phyloP scores from a whole-genome alignment of 495 filamentous ascomycete genomes.

The Aspergillus kassunensis region DNA sequence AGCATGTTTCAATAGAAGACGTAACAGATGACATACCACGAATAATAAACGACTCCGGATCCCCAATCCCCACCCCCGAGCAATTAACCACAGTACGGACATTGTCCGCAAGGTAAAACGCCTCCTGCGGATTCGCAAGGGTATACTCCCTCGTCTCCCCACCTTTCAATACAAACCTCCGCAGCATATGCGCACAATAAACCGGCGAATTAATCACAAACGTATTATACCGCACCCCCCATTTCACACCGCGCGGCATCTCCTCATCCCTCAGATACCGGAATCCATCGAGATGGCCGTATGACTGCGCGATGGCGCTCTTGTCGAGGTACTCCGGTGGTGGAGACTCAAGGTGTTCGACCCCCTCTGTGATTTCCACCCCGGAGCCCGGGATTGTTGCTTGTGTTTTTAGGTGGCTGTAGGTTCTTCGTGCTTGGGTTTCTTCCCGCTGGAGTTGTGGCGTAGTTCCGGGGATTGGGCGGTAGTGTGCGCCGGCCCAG shows the following conservation, averaged over 20 bases:
- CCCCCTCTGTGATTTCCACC: conserved; percentile 48
- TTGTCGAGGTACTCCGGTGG: conserved; percentile 39
- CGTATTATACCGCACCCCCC: conserved; percentile 55
- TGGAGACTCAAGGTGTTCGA: conserved; percentile 58
- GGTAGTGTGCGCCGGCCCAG: conserved; percentile 64
- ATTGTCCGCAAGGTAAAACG: conserved; percentile 34
- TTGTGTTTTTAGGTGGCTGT: conserved; percentile 42
- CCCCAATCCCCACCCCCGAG: conserved; percentile 52
- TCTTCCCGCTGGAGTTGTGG: conserved; percentile 44
- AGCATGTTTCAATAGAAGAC: neutral
- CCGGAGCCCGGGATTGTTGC: conserved; percentile 43
- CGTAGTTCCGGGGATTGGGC: conserved; percentile 47
- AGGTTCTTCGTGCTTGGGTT: conserved; percentile 48
- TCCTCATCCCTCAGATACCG: conserved; percentile 33
- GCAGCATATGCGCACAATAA: conserved; percentile 53
- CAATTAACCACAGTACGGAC: conserved; percentile 56
- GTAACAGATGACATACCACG: conserved; percentile 33
- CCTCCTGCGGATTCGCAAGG: conserved; percentile 44
- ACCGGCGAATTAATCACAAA: conserved; percentile 61
- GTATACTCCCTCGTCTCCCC: conserved; percentile 43
- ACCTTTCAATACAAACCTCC: conserved; percentile 48
- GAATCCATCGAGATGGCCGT: conserved; percentile 42
- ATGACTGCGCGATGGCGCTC: conserved; percentile 22
- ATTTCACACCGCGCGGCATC: conserved; percentile 43
- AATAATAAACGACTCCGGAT: conserved; percentile 51